phyloP scores from a whole-genome alignment of 257 asterid species.

The Solanum peruvianum region DNA sequence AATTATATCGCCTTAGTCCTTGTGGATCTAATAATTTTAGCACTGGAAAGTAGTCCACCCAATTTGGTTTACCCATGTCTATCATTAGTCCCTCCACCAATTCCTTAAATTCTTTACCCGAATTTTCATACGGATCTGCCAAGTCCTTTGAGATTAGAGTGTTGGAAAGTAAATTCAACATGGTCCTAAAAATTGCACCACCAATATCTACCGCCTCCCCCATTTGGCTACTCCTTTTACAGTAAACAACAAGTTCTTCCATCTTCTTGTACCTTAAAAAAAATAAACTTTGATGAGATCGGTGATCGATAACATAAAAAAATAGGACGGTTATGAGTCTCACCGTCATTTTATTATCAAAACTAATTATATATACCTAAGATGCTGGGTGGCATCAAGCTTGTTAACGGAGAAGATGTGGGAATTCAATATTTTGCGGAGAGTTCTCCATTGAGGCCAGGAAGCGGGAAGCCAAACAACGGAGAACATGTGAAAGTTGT shows the following conservation, averaged over 20 bases:
- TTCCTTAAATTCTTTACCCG: slow-evolving; percentile 44
- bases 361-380: slow-evolving; percentile 5
- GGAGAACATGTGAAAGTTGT: slow-evolving; percentile 46
- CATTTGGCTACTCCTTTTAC: slow-evolving; percentile 7
- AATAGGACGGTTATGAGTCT: neutral
- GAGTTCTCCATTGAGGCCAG: slow-evolving; percentile 41
- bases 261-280: slow-evolving; percentile 11
- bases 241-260: slow-evolving; percentile 17
- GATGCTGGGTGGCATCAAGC: slow-evolving; percentile 53
- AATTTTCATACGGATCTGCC: slow-evolving; percentile 21
- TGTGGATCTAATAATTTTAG: slow-evolving; percentile 30
- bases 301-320: neutral
- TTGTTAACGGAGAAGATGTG: slow-evolving; percentile 50
- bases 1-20: slow-evolving; percentile 3
- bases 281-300: neutral
- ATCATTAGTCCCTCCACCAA: slow-evolving; percentile 22
- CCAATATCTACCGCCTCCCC: slow-evolving; percentile 27
- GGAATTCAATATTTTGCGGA: slow-evolving; percentile 53
- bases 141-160: slow-evolving; percentile 45
- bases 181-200: slow-evolving; percentile 13
- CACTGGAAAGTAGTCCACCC: slow-evolving; percentile 40
- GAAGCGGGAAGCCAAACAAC: slow-evolving; percentile 64
- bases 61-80: slow-evolving; percentile 19
- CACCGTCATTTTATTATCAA: neutral
- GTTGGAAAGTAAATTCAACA: slow-evolving; percentile 36